Base-by-base conservation (phyloP, 2,329 filamentous ascomycete genomes). In the Paecilomyces dactylethromorphus region DNA sequence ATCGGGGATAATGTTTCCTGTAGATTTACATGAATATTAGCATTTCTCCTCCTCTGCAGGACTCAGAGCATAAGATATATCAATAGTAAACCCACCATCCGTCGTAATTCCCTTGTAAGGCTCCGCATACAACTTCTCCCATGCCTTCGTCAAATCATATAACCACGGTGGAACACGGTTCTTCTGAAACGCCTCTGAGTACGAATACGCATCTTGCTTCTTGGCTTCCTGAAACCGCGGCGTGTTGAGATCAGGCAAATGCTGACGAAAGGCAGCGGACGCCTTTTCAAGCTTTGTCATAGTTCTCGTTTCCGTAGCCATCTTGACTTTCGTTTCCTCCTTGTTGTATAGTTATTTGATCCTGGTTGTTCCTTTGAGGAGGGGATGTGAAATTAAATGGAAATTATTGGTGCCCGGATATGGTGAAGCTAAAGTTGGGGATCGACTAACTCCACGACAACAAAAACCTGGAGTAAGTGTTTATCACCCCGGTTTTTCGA, bases 91-190 rank as follows among this genome's bases (percentile, higher is more conserved):
- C 73, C 29, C 73, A 81, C 88, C 89, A 63, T 91, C 86, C 11
- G 73, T 84, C 0, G 89, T 91, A 21, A 92, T 78, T 24, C 89
- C 89, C 66, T 83, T 85, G 70, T 84, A 91, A 0, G 89, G 88
- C 72, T 90, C 87, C 58, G 84, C 69, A 32, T 74, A 74, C 8
- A 87, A 69, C 33, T 81, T 75, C 54, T 77, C 69, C 85, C 85
- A 87, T 67, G 86, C 82, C 61, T 78, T 68, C 59, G 84, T 87
- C 22, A 88, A 71, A 0, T 76, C 82, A 64, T 87, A 81, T 15
- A 91, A 74, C 87, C 87, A 90, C 0, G 88, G 87, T 0, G 88
- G 87, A 12, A 78, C 75, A 0, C 82, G 82, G 21, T 78, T 71
- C 33, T 84, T 79, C 60, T 83, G 83, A 67, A 90, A 88, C 3